Percentiles rank a stretch among this genome's conserved stretches.
Conservation (phyloP, 75 land plant species). For the Pinus taeda region DNA sequence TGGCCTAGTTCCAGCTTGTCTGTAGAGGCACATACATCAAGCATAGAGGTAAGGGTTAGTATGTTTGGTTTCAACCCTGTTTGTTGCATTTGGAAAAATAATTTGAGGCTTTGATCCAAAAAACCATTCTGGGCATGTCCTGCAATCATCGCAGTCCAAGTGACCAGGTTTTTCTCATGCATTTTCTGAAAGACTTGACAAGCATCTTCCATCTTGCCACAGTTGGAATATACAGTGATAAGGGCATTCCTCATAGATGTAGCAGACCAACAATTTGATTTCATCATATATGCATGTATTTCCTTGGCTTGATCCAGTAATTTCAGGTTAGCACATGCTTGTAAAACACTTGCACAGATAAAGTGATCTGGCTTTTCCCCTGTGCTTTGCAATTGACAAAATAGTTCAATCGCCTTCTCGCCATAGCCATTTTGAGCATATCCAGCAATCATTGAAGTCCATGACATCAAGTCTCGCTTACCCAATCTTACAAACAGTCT, state of each 20-base stretch:
- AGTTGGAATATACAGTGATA: constrained; percentile 49
- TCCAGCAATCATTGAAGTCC: too few relatives aligned
- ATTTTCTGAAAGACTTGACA: constrained; percentile 45
- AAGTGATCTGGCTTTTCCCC: background rate
- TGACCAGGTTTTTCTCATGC: constrained; percentile 44
- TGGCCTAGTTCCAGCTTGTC: background rate
- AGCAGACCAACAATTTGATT: background rate
- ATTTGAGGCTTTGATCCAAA: constrained; percentile 26
- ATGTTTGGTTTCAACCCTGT: constrained; percentile 20
- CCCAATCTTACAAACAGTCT: constrained; percentile 9
- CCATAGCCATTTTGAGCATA: constrained; percentile 12
- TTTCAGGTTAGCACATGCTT: background rate
- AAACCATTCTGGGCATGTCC: constrained; percentile 37
- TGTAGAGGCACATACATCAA: constrained; percentile 5
- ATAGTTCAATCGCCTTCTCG: constrained; percentile 3
- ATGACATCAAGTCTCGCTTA: background rate
- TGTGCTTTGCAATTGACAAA: constrained; percentile 7
- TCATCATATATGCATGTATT: background rate
- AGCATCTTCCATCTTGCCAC: constrained; percentile 33
- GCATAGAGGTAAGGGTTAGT: background rate
- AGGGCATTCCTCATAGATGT: constrained; percentile 58
- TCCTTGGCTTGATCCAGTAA: background rate
- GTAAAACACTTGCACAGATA: background rate
- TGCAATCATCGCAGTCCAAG: constrained; percentile 68
- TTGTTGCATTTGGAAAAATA: constrained; percentile 42